Conservation (phyloP, 306 rosid genomes). For the Acacia melanoxylon region DNA sequence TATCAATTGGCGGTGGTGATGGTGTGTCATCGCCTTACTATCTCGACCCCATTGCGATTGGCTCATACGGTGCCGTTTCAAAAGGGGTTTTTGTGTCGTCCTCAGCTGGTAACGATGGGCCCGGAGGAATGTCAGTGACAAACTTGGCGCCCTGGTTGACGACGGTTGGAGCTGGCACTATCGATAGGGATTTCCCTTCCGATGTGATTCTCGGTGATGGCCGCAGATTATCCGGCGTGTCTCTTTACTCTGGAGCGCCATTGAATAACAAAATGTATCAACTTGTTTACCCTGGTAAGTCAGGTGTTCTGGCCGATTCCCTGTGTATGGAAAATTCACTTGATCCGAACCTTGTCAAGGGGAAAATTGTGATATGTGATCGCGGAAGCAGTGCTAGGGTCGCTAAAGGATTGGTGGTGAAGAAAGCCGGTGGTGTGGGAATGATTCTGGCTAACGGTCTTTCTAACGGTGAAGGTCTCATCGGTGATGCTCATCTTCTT, state of each 20-base stretch:
- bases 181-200: slow-evolving; percentile 69
- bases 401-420: slow-evolving; percentile 67
- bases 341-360: slow-evolving; percentile 53
- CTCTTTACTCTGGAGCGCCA: slow-evolving; percentile 64
- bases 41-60: slow-evolving; percentile 75
- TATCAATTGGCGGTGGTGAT: slow-evolving; percentile 71
- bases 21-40: slow-evolving; percentile 62
- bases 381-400: slow-evolving; percentile 67
- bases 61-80: slow-evolving; percentile 68
- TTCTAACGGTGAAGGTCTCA: slow-evolving; percentile 65
- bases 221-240: slow-evolving; percentile 50
- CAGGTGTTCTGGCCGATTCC: slow-evolving; percentile 56
- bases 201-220: slow-evolving; percentile 55
- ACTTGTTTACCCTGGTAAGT: slow-evolving; percentile 62
- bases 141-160: slow-evolving; percentile 70
- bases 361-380: slow-evolving; percentile 68
- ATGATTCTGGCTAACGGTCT: slow-evolving; percentile 68
- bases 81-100: slow-evolving; percentile 64
- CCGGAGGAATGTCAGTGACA: slow-evolving; percentile 65
- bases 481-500: slow-evolving; percentile 72
- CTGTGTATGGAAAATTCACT: slow-evolving; percentile 69
- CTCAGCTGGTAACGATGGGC: slow-evolving; percentile 75
- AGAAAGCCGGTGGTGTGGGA: slow-evolving; percentile 71
- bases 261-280: slow-evolving; percentile 58
- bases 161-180: slow-evolving; percentile 76